A percentile compares a stretch with the other conserved stretches of the same genome.
Conservation (phyloP, 805 yeast genomes). For the Kodamaea lidongshanica region DNA sequence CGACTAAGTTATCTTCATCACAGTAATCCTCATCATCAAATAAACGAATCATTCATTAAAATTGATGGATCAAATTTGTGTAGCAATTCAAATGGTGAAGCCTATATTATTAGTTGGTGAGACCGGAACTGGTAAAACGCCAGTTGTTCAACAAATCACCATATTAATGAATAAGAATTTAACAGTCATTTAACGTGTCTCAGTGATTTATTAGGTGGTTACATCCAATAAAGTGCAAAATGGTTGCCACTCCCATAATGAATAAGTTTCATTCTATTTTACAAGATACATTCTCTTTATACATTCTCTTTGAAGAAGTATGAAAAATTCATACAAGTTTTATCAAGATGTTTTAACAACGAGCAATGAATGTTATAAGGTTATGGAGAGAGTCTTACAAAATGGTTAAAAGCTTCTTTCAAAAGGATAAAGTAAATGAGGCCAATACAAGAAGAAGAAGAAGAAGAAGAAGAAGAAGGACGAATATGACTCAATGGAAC, state of each 20-base stretch:
- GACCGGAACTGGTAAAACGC: constrained; percentile 99
- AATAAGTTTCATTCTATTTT: constrained; percentile 77
- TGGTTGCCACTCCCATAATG: constrained; percentile 77
- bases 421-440: constrained; percentile 20
- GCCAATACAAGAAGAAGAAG: constrained; percentile 59
- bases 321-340: constrained; percentile 62
- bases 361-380: constrained; percentile 75
- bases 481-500: too few species aligned
- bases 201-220: constrained; percentile 97
- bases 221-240: constrained; percentile 81
- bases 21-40: too few species aligned
- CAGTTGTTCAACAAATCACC: constrained; percentile 91
- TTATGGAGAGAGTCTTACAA: constrained; percentile 83
- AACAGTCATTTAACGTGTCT: constrained; percentile 90
- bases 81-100: constrained; percentile 74
- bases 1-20: constrained; percentile 21
- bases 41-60: constrained; percentile 79
- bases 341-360: constrained; percentile 68
- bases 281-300: constrained; percentile 61
- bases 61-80: constrained; percentile 85
- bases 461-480: too few species aligned
- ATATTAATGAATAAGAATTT: constrained; percentile 68
- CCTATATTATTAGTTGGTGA: constrained; percentile 95
- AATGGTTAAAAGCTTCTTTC: constrained; percentile 58
- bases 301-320: constrained; percentile 85